A percentile compares a stretch with the other conserved stretches of the same genome.
phyloP scores from a whole-genome alignment of 148 eudicot species.

The Vaccinium corymbosum region DNA sequence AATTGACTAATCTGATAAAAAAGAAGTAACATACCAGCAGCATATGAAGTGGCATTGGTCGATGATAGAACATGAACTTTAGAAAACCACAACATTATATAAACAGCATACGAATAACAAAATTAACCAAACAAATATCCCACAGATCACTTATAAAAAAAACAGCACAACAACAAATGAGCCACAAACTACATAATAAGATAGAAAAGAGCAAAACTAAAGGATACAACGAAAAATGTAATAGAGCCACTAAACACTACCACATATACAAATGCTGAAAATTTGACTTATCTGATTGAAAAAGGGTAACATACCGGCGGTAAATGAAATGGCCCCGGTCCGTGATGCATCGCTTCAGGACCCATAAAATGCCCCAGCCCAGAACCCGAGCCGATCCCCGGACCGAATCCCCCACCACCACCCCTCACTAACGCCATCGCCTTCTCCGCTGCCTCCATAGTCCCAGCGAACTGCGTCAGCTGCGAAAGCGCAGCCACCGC shows the following conservation, averaged over 20 bases:
- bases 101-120: not conserved
- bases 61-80: not conserved
- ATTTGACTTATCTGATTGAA: not conserved
- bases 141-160: not conserved
- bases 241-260: not conserved
- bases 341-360: conserved; percentile 12
- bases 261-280: not conserved
- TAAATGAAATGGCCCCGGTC: not conserved
- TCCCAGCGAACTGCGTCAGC: conserved; percentile 27
- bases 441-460: conserved; percentile 27
- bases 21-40: no score
- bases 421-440: conserved; percentile 19
- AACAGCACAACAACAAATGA: no score
- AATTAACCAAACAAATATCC: not conserved
- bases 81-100: not conserved
- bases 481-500: conserved; percentile 31
- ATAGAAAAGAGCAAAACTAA: not conserved
- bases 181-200: not conserved
- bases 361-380: conserved; percentile 9
- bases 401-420: conserved; percentile 14
- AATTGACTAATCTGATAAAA: no score
- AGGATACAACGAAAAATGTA: not conserved
- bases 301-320: conserved; percentile 14
- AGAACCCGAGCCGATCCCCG: not conserved
- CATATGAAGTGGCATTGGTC: no score